These are phyloP conservation scores for Daldinia caldariorum DNA, from an alignment of 495 filamentous ascomycete species.

Conservation along the genomic window DNA sequence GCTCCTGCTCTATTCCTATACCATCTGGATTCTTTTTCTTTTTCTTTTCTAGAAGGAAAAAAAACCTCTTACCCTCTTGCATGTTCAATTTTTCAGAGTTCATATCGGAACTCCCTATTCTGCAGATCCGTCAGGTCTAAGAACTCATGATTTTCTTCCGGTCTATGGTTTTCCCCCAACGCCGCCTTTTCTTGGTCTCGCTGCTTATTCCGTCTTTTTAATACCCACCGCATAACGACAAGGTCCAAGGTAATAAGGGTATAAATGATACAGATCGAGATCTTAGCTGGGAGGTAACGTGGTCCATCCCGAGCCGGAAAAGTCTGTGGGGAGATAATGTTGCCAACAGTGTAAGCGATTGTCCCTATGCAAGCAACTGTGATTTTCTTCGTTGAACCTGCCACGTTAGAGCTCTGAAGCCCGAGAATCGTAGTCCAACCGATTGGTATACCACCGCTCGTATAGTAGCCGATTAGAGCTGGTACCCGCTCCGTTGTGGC, in stretches of 20 bases:
- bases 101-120: slow-evolving; percentile 74
- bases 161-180: slow-evolving; percentile 64
- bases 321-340: slow-evolving; percentile 58
- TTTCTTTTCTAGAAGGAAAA: too few relatives aligned
- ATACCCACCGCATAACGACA: slow-evolving; percentile 59
- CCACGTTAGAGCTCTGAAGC: slow-evolving; percentile 71
- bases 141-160: slow-evolving; percentile 73
- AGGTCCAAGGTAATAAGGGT: slow-evolving; percentile 64
- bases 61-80: neutral
- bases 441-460: slow-evolving; percentile 58
- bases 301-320: slow-evolving; percentile 57
- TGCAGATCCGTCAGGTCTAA: slow-evolving; percentile 74
- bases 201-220: slow-evolving; percentile 63
- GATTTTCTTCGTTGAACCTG: slow-evolving; percentile 79
- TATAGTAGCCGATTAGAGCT: slow-evolving; percentile 69
- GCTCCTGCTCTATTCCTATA: too few relatives aligned
- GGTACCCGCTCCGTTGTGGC: slow-evolving; percentile 65
- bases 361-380: slow-evolving; percentile 75
- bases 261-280: slow-evolving; percentile 70
- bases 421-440: slow-evolving; percentile 67
- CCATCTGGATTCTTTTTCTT: too few relatives aligned
- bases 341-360: slow-evolving; percentile 71
- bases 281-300: slow-evolving; percentile 72
- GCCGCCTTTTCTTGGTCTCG: slow-evolving; percentile 70
- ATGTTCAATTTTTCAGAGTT: slow-evolving; percentile 52